A percentile compares a stretch with the other conserved stretches of the same genome.
These are phyloP conservation scores for Claviceps cyperi DNA, from an alignment of 2,329 filamentous ascomycete species.

Conservation along the genomic window DNA sequence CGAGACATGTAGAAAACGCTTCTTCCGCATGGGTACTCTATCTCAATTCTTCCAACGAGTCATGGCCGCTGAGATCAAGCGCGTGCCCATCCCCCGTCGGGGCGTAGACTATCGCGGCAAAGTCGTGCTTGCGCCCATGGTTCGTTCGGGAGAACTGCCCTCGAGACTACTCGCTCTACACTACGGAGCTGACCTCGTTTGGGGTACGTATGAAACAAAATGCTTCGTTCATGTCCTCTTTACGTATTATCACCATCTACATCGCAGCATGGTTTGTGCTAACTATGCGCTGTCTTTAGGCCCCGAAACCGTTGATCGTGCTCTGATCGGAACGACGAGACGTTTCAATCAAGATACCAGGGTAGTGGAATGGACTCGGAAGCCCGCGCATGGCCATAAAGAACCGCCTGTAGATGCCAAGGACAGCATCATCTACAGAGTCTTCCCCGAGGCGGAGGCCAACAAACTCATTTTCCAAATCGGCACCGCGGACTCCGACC, in stretches of 20 bases:
- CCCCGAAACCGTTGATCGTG: conserved; percentile 84
- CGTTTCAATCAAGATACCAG: conserved; percentile 60
- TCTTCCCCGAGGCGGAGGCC: conserved; percentile 65
- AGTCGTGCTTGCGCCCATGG: conserved; percentile 93
- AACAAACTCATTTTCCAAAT: conserved; percentile 77
- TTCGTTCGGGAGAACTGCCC: conserved; percentile 89
- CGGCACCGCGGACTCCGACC: conserved; percentile 69
- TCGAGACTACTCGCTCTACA: conserved; percentile 78
- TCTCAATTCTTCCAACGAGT: conserved; percentile 26
- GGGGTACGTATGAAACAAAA: conserved; percentile 45
- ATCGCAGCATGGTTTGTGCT: not conserved
- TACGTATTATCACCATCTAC: not conserved
- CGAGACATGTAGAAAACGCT: conserved; percentile 8
- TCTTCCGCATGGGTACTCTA: conserved; percentile 16
- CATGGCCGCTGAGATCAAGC: conserved; percentile 47
- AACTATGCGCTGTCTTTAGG: conserved; percentile 31
- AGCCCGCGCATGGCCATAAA: conserved; percentile 55
- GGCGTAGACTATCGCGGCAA: conserved; percentile 92
- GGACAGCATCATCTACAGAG: conserved; percentile 66
- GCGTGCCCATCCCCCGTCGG: conserved; percentile 69
- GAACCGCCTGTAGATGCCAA: conserved; percentile 36
- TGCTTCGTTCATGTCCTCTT: not conserved
- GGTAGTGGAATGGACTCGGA: conserved; percentile 73
- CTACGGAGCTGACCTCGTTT: conserved; percentile 93
- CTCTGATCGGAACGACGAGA: conserved; percentile 76